Conservation (phyloP, 306 rosid genomes). For the Dryas alaskensis region DNA sequence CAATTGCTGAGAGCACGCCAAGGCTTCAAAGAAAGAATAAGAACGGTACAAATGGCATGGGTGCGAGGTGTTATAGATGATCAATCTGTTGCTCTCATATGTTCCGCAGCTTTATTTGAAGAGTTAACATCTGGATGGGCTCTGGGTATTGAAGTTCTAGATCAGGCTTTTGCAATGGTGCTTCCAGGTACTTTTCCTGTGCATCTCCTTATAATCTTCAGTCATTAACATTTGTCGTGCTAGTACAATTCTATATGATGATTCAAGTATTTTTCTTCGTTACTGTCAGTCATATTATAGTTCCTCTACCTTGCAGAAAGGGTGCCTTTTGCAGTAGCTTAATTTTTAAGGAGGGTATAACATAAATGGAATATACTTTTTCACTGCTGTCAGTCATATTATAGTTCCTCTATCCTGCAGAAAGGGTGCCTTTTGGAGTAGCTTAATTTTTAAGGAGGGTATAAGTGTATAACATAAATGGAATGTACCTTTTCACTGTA, state of each 20-base stretch:
- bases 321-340: not conserved
- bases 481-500: too few relatives aligned
- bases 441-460: not conserved
- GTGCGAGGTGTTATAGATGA: conserved; percentile 70
- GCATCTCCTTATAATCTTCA: conserved; percentile 1
- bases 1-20: conserved; percentile 83
- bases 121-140: conserved; percentile 77
- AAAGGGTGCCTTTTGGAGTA: not conserved
- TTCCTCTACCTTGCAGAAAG: not conserved
- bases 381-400: not conserved
- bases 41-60: conserved; percentile 69
- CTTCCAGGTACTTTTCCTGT: conserved; percentile 68
- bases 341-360: too few relatives aligned
- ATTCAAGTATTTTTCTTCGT: not conserved
- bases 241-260: not conserved
- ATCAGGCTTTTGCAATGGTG: conserved; percentile 86
- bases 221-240: not conserved
- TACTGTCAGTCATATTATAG: not conserved
- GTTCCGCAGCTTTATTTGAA: conserved; percentile 81
- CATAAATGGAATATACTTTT: too few relatives aligned
- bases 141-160: conserved; percentile 62
- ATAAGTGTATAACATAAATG: too few relatives aligned
- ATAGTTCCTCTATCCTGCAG: not conserved
- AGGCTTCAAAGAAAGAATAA: conserved; percentile 80
- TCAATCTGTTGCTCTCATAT: conserved; percentile 67